Percentiles rank a stretch among this genome's conserved stretches.
phyloP scores from a whole-genome alignment of 1,284 basidiomycete genomes.

The Anthracocystis walkeri region DNA sequence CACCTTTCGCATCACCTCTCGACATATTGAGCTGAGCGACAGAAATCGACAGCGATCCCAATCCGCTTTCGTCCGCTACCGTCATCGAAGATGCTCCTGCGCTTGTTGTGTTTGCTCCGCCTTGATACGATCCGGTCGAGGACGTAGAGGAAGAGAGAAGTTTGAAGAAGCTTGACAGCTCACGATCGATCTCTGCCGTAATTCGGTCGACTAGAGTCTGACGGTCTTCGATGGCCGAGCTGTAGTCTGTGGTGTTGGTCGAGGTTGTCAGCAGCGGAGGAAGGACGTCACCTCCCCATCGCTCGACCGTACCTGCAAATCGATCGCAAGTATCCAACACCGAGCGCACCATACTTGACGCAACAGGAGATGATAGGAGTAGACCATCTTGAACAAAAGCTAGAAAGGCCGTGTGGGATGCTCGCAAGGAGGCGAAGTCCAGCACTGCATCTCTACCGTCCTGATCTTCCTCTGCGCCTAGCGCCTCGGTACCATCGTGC shows the following conservation, averaged over 20 bases:
- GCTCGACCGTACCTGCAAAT: constrained; percentile 81
- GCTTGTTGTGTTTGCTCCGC: neutral
- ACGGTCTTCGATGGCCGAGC: constrained; percentile 77
- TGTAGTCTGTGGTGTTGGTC: constrained; percentile 73
- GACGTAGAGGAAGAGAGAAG: constrained; percentile 29
- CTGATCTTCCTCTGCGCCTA: constrained; percentile 46
- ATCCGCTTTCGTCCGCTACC: constrained; percentile 26
- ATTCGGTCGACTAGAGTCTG: constrained; percentile 78
- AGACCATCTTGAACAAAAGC: constrained; percentile 83
- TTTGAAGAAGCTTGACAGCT: constrained; percentile 38
- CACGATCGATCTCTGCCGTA: constrained; percentile 74
- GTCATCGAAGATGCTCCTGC: neutral
- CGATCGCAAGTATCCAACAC: constrained; percentile 84
- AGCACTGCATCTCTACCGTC: constrained; percentile 21
- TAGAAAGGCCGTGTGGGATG: constrained; percentile 83
- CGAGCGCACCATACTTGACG: constrained; percentile 76
- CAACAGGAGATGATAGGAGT: constrained; percentile 77
- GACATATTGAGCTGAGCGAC: constrained; percentile 24
- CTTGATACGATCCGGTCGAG: constrained; percentile 1
- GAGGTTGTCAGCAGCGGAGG: constrained; percentile 77
- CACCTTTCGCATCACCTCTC: neutral
- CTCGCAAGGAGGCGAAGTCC: constrained; percentile 85
- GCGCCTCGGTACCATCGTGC: constrained; percentile 11
- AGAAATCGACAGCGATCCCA: constrained; percentile 34
- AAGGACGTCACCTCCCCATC: constrained; percentile 91